A percentile compares a stretch with the other conserved stretches of the same genome.
Conservation (phyloP, 306 rosid species). For the Vigna hirtella region DNA sequence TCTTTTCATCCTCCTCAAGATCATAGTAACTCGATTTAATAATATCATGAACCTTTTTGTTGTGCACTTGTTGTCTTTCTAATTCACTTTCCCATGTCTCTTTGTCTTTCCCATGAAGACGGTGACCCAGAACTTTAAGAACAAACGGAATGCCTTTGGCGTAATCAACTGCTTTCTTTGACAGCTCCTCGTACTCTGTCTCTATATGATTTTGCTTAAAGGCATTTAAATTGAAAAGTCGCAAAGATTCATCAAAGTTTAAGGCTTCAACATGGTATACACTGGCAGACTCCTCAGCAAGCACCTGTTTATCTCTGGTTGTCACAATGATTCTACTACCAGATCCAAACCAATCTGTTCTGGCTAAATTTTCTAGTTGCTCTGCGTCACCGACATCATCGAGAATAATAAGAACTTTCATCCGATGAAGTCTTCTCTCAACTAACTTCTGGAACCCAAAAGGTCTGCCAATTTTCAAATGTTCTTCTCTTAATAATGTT, state of each 20-base stretch:
- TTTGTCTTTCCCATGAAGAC: not conserved
- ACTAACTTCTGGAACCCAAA: not conserved
- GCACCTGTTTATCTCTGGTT: constrained; percentile 14
- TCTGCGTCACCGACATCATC: constrained; percentile 31
- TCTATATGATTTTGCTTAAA: not conserved
- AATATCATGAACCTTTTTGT: not conserved
- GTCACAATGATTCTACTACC: constrained; percentile 5
- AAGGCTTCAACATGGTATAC: not conserved
- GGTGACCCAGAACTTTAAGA: constrained; percentile 6
- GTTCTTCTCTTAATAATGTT: not conserved
- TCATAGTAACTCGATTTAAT: constrained; percentile 14
- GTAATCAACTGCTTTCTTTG: not conserved
- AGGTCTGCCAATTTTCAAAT: not conserved
- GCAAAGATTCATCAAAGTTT: not conserved
- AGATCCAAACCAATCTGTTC: not conserved
- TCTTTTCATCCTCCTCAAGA: constrained; percentile 5
- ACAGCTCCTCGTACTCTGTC: not conserved
- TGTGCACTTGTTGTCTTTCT: not conserved
- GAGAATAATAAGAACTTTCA: constrained; percentile 35
- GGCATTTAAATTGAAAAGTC: constrained; percentile 21
- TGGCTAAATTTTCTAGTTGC: not conserved
- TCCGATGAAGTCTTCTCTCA: not conserved
- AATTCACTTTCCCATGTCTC: constrained; percentile 33
- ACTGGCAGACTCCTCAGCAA: not conserved
- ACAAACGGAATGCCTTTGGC: constrained; percentile 13